Conservation (phyloP, 192 early-diverging fungal species). For the Funneliformis geosporum region DNA sequence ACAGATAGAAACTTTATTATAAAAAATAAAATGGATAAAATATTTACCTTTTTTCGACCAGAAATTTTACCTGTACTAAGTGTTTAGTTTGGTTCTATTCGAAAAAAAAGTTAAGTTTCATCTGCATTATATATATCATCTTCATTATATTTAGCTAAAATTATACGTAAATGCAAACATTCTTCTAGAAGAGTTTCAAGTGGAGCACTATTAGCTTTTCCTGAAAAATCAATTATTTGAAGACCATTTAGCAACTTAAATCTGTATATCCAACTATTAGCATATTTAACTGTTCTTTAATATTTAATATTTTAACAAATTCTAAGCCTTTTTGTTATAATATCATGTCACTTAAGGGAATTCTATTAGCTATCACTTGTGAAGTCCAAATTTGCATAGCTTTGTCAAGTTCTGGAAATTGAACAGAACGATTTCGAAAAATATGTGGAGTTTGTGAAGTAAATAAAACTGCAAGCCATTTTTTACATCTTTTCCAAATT, state of each 20-base stretch:
- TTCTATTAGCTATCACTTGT: neutral
- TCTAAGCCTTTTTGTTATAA: neutral
- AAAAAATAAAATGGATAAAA: neutral
- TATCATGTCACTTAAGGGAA: neutral
- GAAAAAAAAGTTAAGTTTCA: neutral
- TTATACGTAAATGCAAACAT: neutral
- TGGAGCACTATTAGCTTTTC: neutral
- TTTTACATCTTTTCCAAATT: neutral
- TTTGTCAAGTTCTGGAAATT: neutral
- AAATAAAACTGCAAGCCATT: neutral
- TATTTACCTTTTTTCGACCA: neutral
- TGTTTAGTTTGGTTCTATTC: neutral
- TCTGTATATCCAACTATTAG: conserved; percentile 3
- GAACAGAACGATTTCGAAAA: neutral
- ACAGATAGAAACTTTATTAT: too few species aligned
- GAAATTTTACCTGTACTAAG: neutral
- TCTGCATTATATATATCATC: neutral
- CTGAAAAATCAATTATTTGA: neutral
- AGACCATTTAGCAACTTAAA: neutral
- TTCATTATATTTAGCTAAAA: neutral
- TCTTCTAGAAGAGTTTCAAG: neutral
- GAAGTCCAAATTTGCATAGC: neutral
- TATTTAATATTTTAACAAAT: neutral
- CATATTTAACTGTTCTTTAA: neutral
- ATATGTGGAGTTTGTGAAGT: neutral